A percentile compares a stretch with the other conserved stretches of the same genome.
These are phyloP conservation scores for Alternaria tenuissima DNA, from an alignment of 2,329 filamentous ascomycete genomes.

Conservation along the genomic window DNA sequence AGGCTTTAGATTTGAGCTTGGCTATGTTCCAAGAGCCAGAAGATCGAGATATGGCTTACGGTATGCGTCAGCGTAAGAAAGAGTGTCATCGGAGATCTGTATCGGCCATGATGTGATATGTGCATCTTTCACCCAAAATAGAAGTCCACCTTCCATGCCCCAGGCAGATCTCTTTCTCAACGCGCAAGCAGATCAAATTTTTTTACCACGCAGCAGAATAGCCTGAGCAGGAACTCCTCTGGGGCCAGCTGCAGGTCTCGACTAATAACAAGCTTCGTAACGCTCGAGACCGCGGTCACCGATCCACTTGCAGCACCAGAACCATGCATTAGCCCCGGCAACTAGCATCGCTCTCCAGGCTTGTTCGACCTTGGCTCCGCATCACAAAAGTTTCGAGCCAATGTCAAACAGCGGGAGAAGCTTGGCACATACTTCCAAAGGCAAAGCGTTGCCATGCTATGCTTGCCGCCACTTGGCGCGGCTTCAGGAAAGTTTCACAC, in stretches of 20 bases:
- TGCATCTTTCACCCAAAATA: not conserved
- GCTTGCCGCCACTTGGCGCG: constrained; percentile 43
- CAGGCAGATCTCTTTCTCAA: not conserved
- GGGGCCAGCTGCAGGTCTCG: constrained; percentile 12
- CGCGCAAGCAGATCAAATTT: not conserved
- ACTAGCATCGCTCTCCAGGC: constrained; percentile 26
- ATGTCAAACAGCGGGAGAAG: constrained; percentile 40
- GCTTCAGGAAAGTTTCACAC: constrained; percentile 53
- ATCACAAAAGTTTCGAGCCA: constrained; percentile 46
- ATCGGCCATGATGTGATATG: not conserved
- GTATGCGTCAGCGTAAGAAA: not conserved
- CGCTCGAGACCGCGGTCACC: constrained; percentile 27
- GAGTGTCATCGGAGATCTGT: not conserved
- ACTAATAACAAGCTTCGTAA: constrained; percentile 6
- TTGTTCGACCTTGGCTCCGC: constrained; percentile 41
- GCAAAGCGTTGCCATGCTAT: constrained; percentile 34
- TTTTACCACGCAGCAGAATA: not conserved
- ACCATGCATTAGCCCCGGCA: constrained; percentile 18
- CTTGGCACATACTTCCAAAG: constrained; percentile 34
- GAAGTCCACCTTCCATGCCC: not conserved
- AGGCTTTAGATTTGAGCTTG: constrained; percentile 17
- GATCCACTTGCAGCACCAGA: constrained; percentile 23
- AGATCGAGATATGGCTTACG: not conserved
- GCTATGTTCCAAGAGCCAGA: not conserved
- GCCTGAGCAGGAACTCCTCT: not conserved